These are phyloP conservation scores for Suillus variegatus DNA, from an alignment of 768 basidiomycete genomes.

Conservation along the genomic window DNA sequence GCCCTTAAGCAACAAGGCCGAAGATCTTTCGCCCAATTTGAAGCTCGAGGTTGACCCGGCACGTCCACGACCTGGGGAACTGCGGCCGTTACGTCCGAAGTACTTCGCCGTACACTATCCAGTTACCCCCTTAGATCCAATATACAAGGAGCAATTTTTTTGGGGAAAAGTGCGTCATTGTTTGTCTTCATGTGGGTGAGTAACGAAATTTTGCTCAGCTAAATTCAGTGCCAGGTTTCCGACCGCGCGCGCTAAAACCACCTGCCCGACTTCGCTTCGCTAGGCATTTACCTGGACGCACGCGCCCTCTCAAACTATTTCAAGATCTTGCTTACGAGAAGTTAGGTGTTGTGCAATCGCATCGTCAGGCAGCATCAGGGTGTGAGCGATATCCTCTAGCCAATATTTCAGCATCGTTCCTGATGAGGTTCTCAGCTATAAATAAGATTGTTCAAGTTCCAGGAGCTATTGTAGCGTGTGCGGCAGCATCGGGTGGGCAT, in stretches of 20 bases:
- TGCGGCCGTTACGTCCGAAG: constrained; percentile 15
- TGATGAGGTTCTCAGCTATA: constrained; percentile 40
- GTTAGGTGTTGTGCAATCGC: constrained; percentile 30
- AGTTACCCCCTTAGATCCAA: constrained; percentile 21
- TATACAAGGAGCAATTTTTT: constrained; percentile 7
- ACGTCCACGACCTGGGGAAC: constrained; percentile 4
- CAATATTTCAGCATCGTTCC: neutral
- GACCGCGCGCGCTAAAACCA: neutral
- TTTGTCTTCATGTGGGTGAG: no score
- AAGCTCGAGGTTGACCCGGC: constrained; percentile 2
- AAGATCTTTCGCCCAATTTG: constrained; percentile 27
- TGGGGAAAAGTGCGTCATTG: constrained; percentile 24
- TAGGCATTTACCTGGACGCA: constrained; percentile 9
- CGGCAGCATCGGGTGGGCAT: constrained; percentile 47
- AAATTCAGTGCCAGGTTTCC: constrained; percentile 4
- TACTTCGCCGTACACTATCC: constrained; percentile 20
- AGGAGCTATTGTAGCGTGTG: constrained; percentile 43
- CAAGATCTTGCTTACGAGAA: constrained; percentile 26
- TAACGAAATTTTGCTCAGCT: neutral
- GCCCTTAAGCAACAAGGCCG: constrained; percentile 31
- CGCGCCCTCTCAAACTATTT: constrained; percentile 26
- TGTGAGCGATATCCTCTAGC: constrained; percentile 19
- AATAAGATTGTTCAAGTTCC: constrained; percentile 51
- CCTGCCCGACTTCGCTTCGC: constrained; percentile 1
- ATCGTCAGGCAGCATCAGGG: constrained; percentile 50